Percentiles rank a stretch among this genome's conserved stretches.
phyloP scores from a whole-genome alignment of 1,284 basidiomycete genomes.

The Cryptococcus floricola region DNA sequence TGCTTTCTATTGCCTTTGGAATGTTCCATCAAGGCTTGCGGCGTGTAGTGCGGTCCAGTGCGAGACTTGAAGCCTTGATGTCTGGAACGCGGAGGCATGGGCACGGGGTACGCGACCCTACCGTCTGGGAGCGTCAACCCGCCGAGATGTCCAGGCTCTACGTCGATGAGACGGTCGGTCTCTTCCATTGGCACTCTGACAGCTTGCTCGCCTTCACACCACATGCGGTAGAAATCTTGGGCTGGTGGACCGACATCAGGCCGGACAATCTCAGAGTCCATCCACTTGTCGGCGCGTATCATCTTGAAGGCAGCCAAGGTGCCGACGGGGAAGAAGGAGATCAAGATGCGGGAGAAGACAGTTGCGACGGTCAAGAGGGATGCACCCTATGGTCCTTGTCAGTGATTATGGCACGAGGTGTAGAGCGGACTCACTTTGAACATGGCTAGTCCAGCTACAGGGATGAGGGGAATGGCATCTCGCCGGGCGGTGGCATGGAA shows the following conservation, averaged over 20 bases:
- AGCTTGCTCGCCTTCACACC: slow-evolving; percentile 40
- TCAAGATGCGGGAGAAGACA: slow-evolving; percentile 39
- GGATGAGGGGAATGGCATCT: slow-evolving; percentile 42
- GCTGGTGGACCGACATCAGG: slow-evolving; percentile 32
- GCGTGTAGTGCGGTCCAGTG: neutral
- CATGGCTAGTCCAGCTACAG: slow-evolving; percentile 30
- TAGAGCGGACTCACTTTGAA: slow-evolving; percentile 36
- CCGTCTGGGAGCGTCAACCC: slow-evolving; percentile 24
- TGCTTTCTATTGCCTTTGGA: slow-evolving; percentile 1
- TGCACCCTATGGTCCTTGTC: slow-evolving; percentile 49
- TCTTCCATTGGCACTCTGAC: slow-evolving; percentile 22
- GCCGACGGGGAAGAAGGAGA: slow-evolving; percentile 47
- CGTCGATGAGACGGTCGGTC: slow-evolving; percentile 10
- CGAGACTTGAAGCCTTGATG: neutral
- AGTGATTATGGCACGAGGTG: neutral
- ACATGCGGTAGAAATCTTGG: slow-evolving; percentile 42
- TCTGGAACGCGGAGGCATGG: slow-evolving; percentile 12
- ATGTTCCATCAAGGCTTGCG: slow-evolving; percentile 1
- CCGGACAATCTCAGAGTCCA: slow-evolving; percentile 19
- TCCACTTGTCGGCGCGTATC: slow-evolving; percentile 22
- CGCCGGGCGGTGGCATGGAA: slow-evolving; percentile 42
- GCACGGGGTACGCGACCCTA: slow-evolving; percentile 26
- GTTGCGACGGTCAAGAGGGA: slow-evolving; percentile 42
- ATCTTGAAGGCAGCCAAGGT: slow-evolving; percentile 33
- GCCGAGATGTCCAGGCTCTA: slow-evolving; percentile 19